Base-by-base conservation (phyloP, 129 eudicot species). In the Lactuca sativa region DNA sequence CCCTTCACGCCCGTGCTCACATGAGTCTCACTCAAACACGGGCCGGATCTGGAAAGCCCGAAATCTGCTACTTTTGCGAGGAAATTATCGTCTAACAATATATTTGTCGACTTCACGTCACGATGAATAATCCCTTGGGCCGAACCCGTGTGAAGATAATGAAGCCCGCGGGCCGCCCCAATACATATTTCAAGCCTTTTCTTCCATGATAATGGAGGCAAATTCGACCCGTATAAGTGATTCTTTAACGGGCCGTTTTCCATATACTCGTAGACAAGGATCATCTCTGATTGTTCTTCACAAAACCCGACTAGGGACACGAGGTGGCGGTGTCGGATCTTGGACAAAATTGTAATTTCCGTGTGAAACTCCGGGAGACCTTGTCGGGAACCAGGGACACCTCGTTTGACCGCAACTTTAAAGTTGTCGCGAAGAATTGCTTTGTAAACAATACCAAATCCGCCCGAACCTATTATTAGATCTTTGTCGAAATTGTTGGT, bases 281-380 rank as follows among this genome's bases (percentile, higher is more conserved):
- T 86, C 97, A 91, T 91, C 52, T 91, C 97, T 0, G 92, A 83
- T 71, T 88, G 95, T 73, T 91, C 97, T 67, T 91, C 97, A 57
- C 97, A 91, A 53, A 77, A 88, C 44, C 97, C 97, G 21, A 91
- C 93, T 25, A 91, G 83, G 7, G 97, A 85, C 59, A 91, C 97
- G 43, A 91, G 97, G 66, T 91, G 97, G 7, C 86, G 90, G 69
- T 91, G 97, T 55, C 86, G 87, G 63, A 91, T 91, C 61, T 86
- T 88, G 40, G 97, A 91, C 62, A 91, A 63, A 69, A 91, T 72
- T 0, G 96, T 80, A 36, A 91, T 91, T 69, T 91, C 97, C 12
- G 90, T 60, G 7, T 85, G 97, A 78, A 91, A 91, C 51, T 91
- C 97, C 3, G 92, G 96, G 13, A 88, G 86, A n/a, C 97, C 97